These are phyloP conservation scores for Diaporthe batatas DNA, from an alignment of 2,329 filamentous ascomycete species.

Conservation along the genomic window DNA sequence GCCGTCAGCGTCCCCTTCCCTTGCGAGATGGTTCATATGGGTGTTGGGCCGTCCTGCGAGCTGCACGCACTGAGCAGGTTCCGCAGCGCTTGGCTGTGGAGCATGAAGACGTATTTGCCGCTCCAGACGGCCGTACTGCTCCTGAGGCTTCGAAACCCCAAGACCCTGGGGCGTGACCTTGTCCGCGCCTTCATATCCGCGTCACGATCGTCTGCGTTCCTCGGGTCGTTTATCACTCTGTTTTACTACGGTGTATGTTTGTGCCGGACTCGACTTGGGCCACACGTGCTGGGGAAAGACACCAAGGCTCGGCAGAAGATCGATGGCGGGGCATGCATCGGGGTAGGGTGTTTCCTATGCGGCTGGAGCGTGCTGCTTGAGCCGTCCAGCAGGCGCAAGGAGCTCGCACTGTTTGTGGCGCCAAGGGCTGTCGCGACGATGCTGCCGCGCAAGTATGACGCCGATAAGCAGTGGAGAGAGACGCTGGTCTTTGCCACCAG, in stretches of 20 bases:
- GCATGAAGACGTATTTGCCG: conserved; percentile 82
- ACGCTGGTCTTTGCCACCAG: conserved; percentile 75
- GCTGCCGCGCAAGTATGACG: conserved; percentile 76
- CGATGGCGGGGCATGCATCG: conserved; percentile 77
- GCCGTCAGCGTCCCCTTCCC: conserved; percentile 78
- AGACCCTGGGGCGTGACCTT: conserved; percentile 53
- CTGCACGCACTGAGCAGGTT: conserved; percentile 79
- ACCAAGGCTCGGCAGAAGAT: conserved; percentile 62
- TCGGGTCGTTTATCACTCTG: conserved; percentile 80
- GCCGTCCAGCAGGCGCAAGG: conserved; percentile 73
- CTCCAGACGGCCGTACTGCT: conserved; percentile 72
- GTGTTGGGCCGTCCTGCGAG: conserved; percentile 79
- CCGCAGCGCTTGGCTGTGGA: conserved; percentile 77
- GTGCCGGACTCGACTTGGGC: conserved; percentile 79
- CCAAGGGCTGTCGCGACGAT: conserved; percentile 82
- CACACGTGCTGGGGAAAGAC: conserved; percentile 72
- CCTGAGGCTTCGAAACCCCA: conserved; percentile 64
- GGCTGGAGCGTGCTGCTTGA: conserved; percentile 87
- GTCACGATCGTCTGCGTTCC: conserved; percentile 79
- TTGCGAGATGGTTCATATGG: conserved; percentile 88
- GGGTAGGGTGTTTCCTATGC: conserved; percentile 79
- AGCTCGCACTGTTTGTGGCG: conserved; percentile 84
- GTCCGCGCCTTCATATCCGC: conserved; percentile 69
- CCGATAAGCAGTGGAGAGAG: conserved; percentile 76
- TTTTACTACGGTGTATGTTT: conserved; percentile 92